Base-by-base conservation (phyloP, 495 filamentous ascomycete species). In the Penicillium malachiteum region DNA sequence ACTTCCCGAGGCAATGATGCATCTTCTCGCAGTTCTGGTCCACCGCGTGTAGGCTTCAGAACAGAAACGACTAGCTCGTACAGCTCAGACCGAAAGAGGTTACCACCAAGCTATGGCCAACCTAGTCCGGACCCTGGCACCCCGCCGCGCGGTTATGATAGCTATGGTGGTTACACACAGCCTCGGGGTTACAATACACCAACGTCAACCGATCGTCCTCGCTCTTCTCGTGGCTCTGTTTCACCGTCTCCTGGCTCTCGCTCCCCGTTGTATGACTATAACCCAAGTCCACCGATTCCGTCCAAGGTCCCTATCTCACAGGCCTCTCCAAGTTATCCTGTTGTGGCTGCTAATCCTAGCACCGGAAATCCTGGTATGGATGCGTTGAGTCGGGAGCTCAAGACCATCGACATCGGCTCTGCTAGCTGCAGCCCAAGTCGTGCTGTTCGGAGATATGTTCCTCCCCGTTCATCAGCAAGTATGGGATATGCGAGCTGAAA, bases 311-410 rank as follows among this genome's bases (percentile, higher is more conserved):
- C 91, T 4, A 72, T 89, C 4, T 74, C 62, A 60, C 62, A 73
- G 41, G 62, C 58, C n/a, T 37, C 71, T 16, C 66, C 63, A 18
- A 63, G 50, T 37, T 71, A 68, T 32, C 62, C 61, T 10, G 60
- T 71, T 18, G 54, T 66, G 53, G 51, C 67, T 54, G 65, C 69
- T 35, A 72, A 71, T 14, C 37, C 45, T 0, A 63, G 38, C 9
- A 55, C 48, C 12, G 64, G 59, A 4, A 58, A 64, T 39, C 73
- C 70, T 43, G 73, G 76, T 66, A 84, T 78, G 77, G 78, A 71
- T 67, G 84, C 88, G 8, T 71, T 96, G 51, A 87, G 90, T 65
- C 82, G 90, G 52, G 91, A 96, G 71, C 78, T 96, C 70, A 84
- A 81, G 56, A 83, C 78, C 31, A 96, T 96, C 58, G 89, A 96